These are phyloP conservation scores for Teunomyces panamensis DNA, from an alignment of 805 yeast genomes.

Conservation along the genomic window DNA sequence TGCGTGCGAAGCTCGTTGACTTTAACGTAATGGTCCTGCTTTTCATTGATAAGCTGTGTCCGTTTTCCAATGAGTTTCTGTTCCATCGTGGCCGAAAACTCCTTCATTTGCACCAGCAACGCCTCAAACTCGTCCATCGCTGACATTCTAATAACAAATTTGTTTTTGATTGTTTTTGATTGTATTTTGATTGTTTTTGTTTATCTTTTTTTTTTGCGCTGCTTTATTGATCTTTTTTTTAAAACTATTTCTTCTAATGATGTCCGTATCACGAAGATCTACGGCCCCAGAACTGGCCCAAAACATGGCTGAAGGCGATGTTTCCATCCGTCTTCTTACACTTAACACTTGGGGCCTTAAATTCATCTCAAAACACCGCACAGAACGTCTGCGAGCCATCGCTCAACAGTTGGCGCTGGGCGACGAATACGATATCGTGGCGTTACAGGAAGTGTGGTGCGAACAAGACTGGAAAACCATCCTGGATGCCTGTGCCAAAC, in stretches of 20 bases:
- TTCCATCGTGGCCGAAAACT: slow-evolving; percentile 38
- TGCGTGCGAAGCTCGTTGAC: slow-evolving; percentile 30
- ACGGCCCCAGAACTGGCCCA: not conserved
- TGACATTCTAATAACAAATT: not conserved
- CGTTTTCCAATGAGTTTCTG: slow-evolving; percentile 30
- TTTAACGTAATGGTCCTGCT: slow-evolving; percentile 29
- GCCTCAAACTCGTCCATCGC: slow-evolving; percentile 33
- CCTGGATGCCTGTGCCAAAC: slow-evolving; percentile 37
- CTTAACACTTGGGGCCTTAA: slow-evolving; percentile 90
- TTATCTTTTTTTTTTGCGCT: not conserved
- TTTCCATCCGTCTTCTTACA: slow-evolving; percentile 51
- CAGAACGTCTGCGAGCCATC: slow-evolving; percentile 65
- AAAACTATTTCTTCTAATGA: not conserved
- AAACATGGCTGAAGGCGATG: not conserved
- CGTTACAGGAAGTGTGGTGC: slow-evolving; percentile 95
- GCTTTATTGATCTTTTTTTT: not conserved
- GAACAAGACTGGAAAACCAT: slow-evolving; percentile 77
- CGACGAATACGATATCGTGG: slow-evolving; percentile 70
- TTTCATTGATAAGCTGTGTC: slow-evolving; percentile 27
- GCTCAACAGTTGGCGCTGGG: slow-evolving; percentile 56
- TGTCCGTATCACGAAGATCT: not conserved
- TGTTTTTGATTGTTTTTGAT: not conserved
- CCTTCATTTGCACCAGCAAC: slow-evolving; percentile 36
- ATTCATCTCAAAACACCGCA: slow-evolving; percentile 69
- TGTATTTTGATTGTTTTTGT: not conserved